phyloP scores from a whole-genome alignment of 148 eudicot genomes.

The Arctostaphylos glauca region DNA sequence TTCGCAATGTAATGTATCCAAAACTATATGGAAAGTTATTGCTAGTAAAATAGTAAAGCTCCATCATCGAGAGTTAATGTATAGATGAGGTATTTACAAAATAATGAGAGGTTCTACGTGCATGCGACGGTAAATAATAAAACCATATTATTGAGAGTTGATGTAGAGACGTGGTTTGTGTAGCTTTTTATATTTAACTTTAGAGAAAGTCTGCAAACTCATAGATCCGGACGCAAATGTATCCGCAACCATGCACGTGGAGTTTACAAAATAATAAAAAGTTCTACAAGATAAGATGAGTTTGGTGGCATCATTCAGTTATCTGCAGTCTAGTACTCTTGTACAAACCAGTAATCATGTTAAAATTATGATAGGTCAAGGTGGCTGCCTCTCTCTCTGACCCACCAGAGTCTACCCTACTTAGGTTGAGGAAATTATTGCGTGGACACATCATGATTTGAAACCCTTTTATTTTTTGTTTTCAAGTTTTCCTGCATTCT shows the following conservation, averaged over 20 bases:
- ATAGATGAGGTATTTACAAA: too few species aligned
- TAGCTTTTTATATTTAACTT: not conserved
- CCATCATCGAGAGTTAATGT: too few species aligned
- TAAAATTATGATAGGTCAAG: not conserved
- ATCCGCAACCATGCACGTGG: too few species aligned
- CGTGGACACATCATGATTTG: not conserved
- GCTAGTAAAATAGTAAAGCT: not conserved
- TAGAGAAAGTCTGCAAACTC: too few species aligned
- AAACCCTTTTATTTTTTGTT: not conserved
- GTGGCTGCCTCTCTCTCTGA: too few species aligned
- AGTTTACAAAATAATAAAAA: not conserved
- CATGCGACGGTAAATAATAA: too few species aligned
- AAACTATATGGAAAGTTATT: not conserved
- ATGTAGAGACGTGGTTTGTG: not conserved
- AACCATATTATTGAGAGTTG: not conserved
- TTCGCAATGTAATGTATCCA: not conserved
- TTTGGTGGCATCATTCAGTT: slow-evolving; percentile 11
- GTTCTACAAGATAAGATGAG: slow-evolving; percentile 1
- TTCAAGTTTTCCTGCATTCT: not conserved
- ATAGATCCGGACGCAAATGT: too few species aligned
- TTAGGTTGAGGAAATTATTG: not conserved
- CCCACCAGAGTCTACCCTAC: not conserved
- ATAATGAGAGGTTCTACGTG: too few species aligned
- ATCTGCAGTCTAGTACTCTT: not conserved
- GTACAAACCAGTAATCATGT: not conserved